Evolutionary conservation across 2,329 filamentous ascomycete species (phyloP), one percentile per base, ranked within the genome.

Genomic region (Hansfordia pulvinata): DNA sequence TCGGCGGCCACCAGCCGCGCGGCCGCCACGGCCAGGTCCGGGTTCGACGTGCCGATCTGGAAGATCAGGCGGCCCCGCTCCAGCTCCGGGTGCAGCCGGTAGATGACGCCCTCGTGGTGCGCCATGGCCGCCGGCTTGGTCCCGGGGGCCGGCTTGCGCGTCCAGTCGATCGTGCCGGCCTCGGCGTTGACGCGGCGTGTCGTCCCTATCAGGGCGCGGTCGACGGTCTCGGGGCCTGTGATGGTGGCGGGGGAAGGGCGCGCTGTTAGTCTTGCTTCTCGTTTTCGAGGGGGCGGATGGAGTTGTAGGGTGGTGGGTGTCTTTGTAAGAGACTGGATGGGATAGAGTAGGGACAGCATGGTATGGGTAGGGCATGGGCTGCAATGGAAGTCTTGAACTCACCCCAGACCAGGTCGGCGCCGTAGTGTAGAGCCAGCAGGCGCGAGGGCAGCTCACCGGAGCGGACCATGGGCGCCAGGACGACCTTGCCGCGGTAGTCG

Each of bases 401-500:
- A 81, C 78, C 88, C 88, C 90, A 98, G 38, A 98, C 90, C 10
- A 98, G 64, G 53, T 98, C 90, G 27, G 90, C 90, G 38, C 90
- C 90, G 51, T 98, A 96, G 46, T 92, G 81, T 34, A 98, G 70
- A 17, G 90, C 83, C 22, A 93, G 58, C 15, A 98, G 67, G 31
- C 90, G 76, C 20, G 83, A 90, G 3, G 90, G 88, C 33, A 94
- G 62, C 60, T 98, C 90, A 47, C 90, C 90, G n/a, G 84, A 93
- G 40, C 90, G 79, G 31, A 94, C 88, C 90, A 98, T 98, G 20
- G 90, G 90, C 34, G 90, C 90, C 36, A 98, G 77, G 23, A 96
- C 90, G 37, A 96, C 58, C 54, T 92, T 94, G 54, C 81, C 80
- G 41, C 88, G 73, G 56, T 94, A 96, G 60, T 94, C 85, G 44